Evolutionary conservation across 805 yeast species (phyloP), one percentile per base, ranked within the genome.

Genomic region (Ogataea pilisensis): DNA sequence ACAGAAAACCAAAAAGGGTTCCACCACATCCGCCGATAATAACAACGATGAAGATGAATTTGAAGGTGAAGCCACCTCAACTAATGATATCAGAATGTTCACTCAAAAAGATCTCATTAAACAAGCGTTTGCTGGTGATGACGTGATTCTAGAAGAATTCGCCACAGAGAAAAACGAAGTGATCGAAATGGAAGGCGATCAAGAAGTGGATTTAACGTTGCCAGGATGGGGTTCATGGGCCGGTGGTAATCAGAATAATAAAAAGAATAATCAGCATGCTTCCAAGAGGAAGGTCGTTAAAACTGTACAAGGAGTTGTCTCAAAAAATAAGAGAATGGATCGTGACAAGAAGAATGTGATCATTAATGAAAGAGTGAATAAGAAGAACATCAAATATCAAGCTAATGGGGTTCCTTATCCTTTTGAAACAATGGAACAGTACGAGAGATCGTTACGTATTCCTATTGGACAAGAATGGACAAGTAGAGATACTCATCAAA

Each of bases 171-270:
- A 91, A 66, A 68, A 70, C 42, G 72, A 76, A 50, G 75, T 75
- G 11, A 70, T 73, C 5, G 75, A 68, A 33, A 89, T 84, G 35
- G 97, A 91, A 61, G 97, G 80, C 43, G 97, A 91, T 63, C 75
- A 87, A 57, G 89, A 82, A 54, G 82, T 84, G 43, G 96, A 90
- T 58, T 66, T 84, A 35, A 83, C 95, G 0, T 65, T 90, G 38
- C 98, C 97, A 3, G 99, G 99, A 1, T 93, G 98, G 97, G 98
- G 98, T 35, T 85, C 84, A 33, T 93, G 99, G 99, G 85, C 91
- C 9, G 96, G 96, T 29, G 78, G 75, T 8, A 72, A 73, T 17
- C 58, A 65, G 9, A 64, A 59, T 47, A 64, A 55, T 43, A 58
- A 50, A 14, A 68, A 68, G 59, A 67, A 60, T 45, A 73, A 74